Evolutionary conservation across 2,329 filamentous ascomycete species (phyloP), one percentile per base, ranked within the genome.

Genomic region (Neofusicoccum parvum): DNA sequence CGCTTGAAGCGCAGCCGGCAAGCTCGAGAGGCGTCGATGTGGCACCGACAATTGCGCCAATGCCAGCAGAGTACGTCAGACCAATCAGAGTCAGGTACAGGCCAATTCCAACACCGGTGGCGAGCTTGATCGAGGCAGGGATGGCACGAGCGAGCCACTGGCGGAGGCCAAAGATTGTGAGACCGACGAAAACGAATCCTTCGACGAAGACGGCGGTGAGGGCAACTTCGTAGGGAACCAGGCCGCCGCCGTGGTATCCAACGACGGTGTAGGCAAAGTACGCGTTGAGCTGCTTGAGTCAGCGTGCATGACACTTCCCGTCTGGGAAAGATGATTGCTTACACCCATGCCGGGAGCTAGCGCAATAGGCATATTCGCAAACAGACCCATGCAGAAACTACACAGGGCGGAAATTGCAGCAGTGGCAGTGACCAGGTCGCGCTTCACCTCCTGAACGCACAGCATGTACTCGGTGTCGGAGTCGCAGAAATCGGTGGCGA

Each of bases 191-290:
- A 68, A 96, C 88, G 76, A 91, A 91, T 43, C 92, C 92, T 77
- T 96, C 92, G 14, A 95, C 89, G 74, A 96, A 96, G 69, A 95
- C 92, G 63, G 92, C 92, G 3, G 92, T 95, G 43, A 96, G 80
- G 39, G 92, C 92, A 48, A 94, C 84, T 62, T 85, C 77, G 74
- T 92, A 96, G 1, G 91, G 87, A 9, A 96, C 88, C 41, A 85
- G 82, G 2, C 92, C 92, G 23, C 82, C 85, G 49, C 92, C 92
- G 74, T 94, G 89, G 72, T 83, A 87, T 3, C 92, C 92, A 65
- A 96, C 92, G 50, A 92, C 89, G 0, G 87, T 90, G 74, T 91
- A 96, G 32, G 92, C 86, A 74, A 96, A 96, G 76, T 96, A 96
- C 17, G 92, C 92, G 73, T 96, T 96, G 64, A 96, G 78, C 62